A percentile compares a stretch with the other conserved stretches of the same genome.
These are phyloP conservation scores for Blumeriella jaapii DNA, from an alignment of 2,329 filamentous ascomycete genomes.

Conservation along the genomic window DNA sequence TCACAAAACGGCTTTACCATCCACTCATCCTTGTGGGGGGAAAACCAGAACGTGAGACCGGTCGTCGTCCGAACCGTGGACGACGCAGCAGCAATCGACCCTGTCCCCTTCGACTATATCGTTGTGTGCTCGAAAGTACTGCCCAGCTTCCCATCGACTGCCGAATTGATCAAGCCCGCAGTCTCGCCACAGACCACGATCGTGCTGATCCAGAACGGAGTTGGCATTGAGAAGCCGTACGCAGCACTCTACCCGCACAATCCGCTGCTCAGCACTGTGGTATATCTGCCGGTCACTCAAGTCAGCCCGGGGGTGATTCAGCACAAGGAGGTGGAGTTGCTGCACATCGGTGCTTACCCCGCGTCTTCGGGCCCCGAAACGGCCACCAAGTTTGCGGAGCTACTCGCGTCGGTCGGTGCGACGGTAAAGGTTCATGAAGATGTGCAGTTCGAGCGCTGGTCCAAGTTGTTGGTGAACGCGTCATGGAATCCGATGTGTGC, in stretches of 20 bases:
- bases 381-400: slow-evolving; percentile 6
- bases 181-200: slow-evolving; percentile 38
- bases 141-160: slow-evolving; percentile 11
- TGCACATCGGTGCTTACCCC: slow-evolving; percentile 34
- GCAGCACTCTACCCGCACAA: slow-evolving; percentile 35
- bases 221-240: slow-evolving; percentile 47
- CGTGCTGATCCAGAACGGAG: slow-evolving; percentile 50
- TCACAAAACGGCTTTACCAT: slow-evolving; percentile 16
- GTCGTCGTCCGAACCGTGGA: slow-evolving; percentile 12
- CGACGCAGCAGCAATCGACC: slow-evolving; percentile 9
- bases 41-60: slow-evolving; percentile 9
- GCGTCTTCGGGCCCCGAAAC: slow-evolving; percentile 7
- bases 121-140: slow-evolving; percentile 16
- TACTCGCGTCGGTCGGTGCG: slow-evolving; percentile 32
- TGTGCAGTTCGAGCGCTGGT: slow-evolving; percentile 46
- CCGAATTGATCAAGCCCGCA: slow-evolving; percentile 21
- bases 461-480: slow-evolving; percentile 49
- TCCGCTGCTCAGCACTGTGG: slow-evolving; percentile 44
- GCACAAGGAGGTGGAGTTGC: slow-evolving; percentile 41
- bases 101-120: slow-evolving; percentile 15
- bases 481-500: slow-evolving; percentile 51
- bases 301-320: slow-evolving; percentile 35
- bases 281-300: slow-evolving; percentile 39
- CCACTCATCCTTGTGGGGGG: slow-evolving; percentile 12
- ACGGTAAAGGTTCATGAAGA: slow-evolving; percentile 38